Evolutionary conservation across 2,329 filamentous ascomycete genomes (phyloP).

Genomic region (Colletotrichum tropicale): DNA sequence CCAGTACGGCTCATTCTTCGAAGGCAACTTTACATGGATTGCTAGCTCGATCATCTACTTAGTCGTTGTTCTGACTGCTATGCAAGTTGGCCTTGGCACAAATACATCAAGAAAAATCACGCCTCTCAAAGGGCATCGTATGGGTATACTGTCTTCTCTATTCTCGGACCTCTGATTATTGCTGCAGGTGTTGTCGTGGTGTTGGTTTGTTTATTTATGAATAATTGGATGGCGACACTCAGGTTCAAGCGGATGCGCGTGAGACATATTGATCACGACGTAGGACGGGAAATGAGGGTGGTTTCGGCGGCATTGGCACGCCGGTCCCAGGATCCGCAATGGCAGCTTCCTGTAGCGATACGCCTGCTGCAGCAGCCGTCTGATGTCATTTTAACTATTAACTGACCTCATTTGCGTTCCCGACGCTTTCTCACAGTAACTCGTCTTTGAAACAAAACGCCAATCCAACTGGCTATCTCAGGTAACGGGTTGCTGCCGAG

Average conservation of each 20-base stretch:
- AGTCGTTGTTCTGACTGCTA: constrained; percentile 48
- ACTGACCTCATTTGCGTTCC: no score
- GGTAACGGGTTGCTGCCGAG: no score
- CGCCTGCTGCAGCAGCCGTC: no score
- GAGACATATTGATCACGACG: background rate
- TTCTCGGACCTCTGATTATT: constrained; percentile 40
- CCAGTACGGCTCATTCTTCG: constrained; percentile 44
- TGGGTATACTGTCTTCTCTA: constrained; percentile 52
- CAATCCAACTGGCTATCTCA: no score
- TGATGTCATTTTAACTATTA: no score
- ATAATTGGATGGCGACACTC: background rate
- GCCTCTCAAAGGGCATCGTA: constrained; percentile 47
- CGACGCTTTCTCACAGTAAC: no score
- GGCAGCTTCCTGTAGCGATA: no score
- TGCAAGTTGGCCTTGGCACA: constrained; percentile 51
- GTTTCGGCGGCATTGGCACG: no score
- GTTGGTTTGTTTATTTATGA: background rate
- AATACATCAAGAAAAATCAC: constrained; percentile 23
- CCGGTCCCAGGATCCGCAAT: no score
- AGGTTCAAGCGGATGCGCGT: background rate
- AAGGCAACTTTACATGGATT: constrained; percentile 45
- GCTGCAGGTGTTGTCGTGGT: constrained; percentile 22
- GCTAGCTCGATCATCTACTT: constrained; percentile 44
- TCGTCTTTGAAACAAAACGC: no score
- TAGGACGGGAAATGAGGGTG: background rate